Evolutionary conservation across 495 filamentous ascomycete species (phyloP).

Genomic region (Podospora pseudocomata): DNA sequence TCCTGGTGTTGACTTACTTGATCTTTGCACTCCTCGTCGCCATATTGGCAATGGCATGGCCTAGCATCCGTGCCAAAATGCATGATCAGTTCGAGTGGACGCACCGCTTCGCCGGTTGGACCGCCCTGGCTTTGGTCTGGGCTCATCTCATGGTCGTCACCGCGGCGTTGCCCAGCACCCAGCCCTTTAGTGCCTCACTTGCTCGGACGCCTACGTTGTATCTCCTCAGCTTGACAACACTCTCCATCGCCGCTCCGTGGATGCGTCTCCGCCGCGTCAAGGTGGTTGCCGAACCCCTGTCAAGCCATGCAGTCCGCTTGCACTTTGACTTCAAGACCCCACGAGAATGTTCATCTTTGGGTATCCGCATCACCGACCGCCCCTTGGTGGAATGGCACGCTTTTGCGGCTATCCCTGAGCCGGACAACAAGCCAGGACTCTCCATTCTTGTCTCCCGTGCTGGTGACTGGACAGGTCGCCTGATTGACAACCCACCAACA

Average conservation of each 20-base stretch:
- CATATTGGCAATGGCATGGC: constrained; percentile 38
- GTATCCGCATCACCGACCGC: constrained; percentile 46
- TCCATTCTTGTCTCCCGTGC: constrained; percentile 63
- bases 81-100: constrained; percentile 57
- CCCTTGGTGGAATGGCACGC: constrained; percentile 67
- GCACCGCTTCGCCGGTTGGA: constrained; percentile 59
- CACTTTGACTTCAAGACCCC: constrained; percentile 56
- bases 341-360: constrained; percentile 39
- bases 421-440: constrained; percentile 43
- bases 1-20: constrained; percentile 30
- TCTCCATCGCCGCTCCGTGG: constrained; percentile 57
- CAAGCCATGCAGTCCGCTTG: constrained; percentile 57
- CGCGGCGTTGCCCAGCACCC: constrained; percentile 25
- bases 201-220: constrained; percentile 51
- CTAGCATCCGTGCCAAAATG: constrained; percentile 41
- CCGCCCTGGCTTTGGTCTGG: constrained; percentile 50
- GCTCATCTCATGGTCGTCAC: constrained; percentile 38
- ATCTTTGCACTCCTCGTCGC: constrained; percentile 29
- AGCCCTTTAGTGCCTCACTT: constrained; percentile 36
- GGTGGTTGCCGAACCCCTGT: constrained; percentile 54
- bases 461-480: constrained; percentile 63
- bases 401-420: constrained; percentile 61
- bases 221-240: constrained; percentile 50
- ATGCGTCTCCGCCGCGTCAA: constrained; percentile 52
- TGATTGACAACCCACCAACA: constrained; percentile 53